Conservation (phyloP, 2,329 filamentous ascomycete genomes). For the Cercospora nicotianae region DNA sequence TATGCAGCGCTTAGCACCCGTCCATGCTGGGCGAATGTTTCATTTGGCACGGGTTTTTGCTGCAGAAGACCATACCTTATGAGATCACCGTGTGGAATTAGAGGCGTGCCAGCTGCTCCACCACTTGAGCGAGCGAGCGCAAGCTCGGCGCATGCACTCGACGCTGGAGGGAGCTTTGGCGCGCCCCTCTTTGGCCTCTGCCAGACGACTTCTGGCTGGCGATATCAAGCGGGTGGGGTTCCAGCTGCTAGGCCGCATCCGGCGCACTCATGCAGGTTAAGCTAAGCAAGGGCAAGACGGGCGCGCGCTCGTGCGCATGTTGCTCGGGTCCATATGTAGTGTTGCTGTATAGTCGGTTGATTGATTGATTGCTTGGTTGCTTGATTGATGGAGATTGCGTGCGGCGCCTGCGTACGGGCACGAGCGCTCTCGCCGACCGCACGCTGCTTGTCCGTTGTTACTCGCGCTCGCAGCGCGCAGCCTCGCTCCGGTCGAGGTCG, state of each 20-base stretch:
- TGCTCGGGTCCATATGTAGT: background rate
- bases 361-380: background rate
- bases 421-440: background rate
- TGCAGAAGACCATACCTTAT: conserved; percentile 32
- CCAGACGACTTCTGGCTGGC: background rate
- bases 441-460: no score
- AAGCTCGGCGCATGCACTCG: conserved; percentile 27
- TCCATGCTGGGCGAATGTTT: conserved; percentile 29
- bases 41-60: conserved; percentile 27
- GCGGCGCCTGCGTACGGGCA: no score
- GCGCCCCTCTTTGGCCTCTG: conserved; percentile 1
- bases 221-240: conserved; percentile 11
- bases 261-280: conserved; percentile 17
- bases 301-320: conserved; percentile 15
- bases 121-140: conserved; percentile 26
- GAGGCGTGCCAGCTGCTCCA: conserved; percentile 33
- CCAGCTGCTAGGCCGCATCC: conserved; percentile 14
- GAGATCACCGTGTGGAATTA: conserved; percentile 33
- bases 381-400: background rate
- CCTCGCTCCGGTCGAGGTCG: background rate
- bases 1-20: conserved; percentile 37
- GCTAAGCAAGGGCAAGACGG: conserved; percentile 18
- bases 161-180: conserved; percentile 21
- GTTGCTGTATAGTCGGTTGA: background rate
- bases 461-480: background rate